Conservation (phyloP, 768 basidiomycete species). For the Tricholoma flavovirens region DNA sequence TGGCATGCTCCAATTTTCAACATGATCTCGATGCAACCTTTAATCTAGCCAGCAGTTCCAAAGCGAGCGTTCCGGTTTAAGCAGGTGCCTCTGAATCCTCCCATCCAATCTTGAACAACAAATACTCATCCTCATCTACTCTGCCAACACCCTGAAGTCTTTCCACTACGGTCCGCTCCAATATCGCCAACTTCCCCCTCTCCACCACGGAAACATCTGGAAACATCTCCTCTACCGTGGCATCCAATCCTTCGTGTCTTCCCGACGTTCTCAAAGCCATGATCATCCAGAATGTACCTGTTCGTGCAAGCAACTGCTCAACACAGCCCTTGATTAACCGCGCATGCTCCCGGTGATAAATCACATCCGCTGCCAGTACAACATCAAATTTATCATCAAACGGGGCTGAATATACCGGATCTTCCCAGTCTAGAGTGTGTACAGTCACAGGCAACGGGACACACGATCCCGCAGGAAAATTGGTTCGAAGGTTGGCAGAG, state of each 20-base stretch:
- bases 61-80: no score
- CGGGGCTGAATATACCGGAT: conserved; percentile 31
- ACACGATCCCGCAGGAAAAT: conserved; percentile 28
- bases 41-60: no score
- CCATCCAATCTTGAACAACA: conserved; percentile 73
- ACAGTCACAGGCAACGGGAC: conserved; percentile 33
- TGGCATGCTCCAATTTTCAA: no score
- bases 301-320: conserved; percentile 38
- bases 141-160: conserved; percentile 53
- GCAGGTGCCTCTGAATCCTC: neutral
- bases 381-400: conserved; percentile 50
- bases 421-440: conserved; percentile 59
- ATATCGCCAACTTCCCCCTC: conserved; percentile 34
- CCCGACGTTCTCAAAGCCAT: conserved; percentile 63
- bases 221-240: conserved; percentile 55
- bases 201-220: conserved; percentile 15
- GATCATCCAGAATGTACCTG: conserved; percentile 68
- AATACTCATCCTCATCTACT: conserved; percentile 67
- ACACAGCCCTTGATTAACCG: conserved; percentile 63
- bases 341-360: conserved; percentile 70
- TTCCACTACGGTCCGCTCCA: conserved; percentile 41
- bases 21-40: no score
- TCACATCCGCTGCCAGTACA: conserved; percentile 73
- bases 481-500: conserved; percentile 48
- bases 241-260: conserved; percentile 52